Percentiles rank a stretch among this genome's conserved stretches.
These are phyloP conservation scores for Candida ficus DNA, from an alignment of 805 yeast genomes.

Conservation along the genomic window DNA sequence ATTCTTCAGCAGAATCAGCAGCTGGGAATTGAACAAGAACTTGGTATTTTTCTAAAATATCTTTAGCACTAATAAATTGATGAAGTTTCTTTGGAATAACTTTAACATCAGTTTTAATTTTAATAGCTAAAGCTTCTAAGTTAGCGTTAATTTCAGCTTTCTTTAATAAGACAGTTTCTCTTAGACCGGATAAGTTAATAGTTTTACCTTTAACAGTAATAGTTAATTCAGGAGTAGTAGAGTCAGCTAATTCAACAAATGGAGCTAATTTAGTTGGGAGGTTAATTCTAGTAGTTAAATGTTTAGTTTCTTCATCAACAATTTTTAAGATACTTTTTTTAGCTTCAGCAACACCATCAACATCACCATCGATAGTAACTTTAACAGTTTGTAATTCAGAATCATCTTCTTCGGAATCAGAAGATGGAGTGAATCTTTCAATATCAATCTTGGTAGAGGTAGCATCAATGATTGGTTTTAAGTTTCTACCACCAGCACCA, in stretches of 20 bases:
- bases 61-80: slow-evolving; percentile 56
- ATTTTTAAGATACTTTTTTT: slow-evolving; percentile 63
- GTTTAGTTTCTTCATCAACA: slow-evolving; percentile 70
- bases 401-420: slow-evolving; percentile 54
- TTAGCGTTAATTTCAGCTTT: slow-evolving; percentile 44
- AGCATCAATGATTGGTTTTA: slow-evolving; percentile 70
- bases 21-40: slow-evolving; percentile 56
- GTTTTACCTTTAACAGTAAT: slow-evolving; percentile 32
- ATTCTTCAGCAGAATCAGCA: slow-evolving; percentile 33
- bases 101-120: slow-evolving; percentile 48
- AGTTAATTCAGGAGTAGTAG: slow-evolving; percentile 25
- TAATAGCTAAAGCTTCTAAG: slow-evolving; percentile 39
- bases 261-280: slow-evolving; percentile 32
- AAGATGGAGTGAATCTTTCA: slow-evolving; percentile 38
- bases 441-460: slow-evolving; percentile 70
- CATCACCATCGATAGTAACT: slow-evolving; percentile 75
- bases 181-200: slow-evolving; percentile 62
- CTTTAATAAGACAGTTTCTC: slow-evolving; percentile 55
- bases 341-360: slow-evolving; percentile 76
- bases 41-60: slow-evolving; percentile 45
- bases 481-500: slow-evolving; percentile 80
- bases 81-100: slow-evolving; percentile 66
- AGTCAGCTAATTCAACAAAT: slow-evolving; percentile 28
- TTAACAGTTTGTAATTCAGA: slow-evolving; percentile 36
- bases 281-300: slow-evolving; percentile 43